Conservation (phyloP, 495 filamentous ascomycete species). For the Daldinia vernicosa region DNA sequence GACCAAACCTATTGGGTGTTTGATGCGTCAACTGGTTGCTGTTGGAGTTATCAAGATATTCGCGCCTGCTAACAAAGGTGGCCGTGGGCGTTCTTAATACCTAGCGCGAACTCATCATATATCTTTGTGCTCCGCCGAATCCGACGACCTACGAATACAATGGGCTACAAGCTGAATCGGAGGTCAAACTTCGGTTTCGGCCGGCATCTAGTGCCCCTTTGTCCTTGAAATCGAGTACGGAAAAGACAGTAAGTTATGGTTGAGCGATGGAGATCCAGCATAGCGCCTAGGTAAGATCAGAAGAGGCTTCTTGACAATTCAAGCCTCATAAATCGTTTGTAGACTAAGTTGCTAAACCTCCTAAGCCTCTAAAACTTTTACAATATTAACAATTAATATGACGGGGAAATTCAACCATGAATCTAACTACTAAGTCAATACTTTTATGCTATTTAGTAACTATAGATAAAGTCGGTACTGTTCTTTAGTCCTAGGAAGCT, state of each 20-base stretch:
- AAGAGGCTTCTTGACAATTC: too few relatives aligned
- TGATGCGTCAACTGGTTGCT: neutral
- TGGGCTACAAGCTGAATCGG: constrained; percentile 1
- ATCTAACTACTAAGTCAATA: too few relatives aligned
- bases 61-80: constrained; percentile 21
- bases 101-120: neutral
- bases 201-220: constrained; percentile 3
- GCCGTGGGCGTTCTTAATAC: neutral
- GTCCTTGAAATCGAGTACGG: neutral
- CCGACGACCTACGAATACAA: constrained; percentile 16
- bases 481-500: too few relatives aligned
- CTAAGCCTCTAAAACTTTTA: too few relatives aligned
- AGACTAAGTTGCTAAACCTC: too few relatives aligned
- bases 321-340: too few relatives aligned
- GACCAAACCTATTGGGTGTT: neutral
- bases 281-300: neutral
- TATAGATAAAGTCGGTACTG: too few relatives aligned
- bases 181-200: constrained; percentile 19
- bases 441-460: too few relatives aligned
- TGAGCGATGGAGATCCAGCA: neutral
- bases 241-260: neutral
- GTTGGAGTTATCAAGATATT: constrained; percentile 5
- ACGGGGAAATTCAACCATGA: too few relatives aligned
- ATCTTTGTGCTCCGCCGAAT: constrained; percentile 35
- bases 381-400: too few relatives aligned